A percentile compares a stretch with the other conserved stretches of the same genome.
These are phyloP conservation scores for Collariella sp. DNA, from an alignment of 495 filamentous ascomycete species.

Conservation along the genomic window DNA sequence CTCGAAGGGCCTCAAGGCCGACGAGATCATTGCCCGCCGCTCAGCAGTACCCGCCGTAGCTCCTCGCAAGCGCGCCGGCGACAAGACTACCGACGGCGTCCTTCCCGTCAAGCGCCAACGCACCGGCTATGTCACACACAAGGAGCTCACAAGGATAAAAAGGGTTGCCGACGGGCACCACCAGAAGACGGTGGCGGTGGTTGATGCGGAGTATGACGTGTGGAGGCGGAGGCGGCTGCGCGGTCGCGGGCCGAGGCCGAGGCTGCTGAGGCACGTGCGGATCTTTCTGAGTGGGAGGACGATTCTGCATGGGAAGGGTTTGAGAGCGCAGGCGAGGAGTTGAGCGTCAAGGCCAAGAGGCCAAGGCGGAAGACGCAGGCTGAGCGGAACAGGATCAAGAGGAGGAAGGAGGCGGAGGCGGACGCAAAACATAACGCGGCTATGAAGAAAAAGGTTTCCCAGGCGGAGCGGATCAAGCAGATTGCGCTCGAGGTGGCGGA, in stretches of 20 bases:
- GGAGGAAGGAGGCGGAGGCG: conserved; percentile 78
- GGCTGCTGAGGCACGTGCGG: conserved; percentile 56
- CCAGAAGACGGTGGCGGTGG: conserved; percentile 44
- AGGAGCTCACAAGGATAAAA: conserved; percentile 68
- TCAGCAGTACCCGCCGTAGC: conserved; percentile 72
- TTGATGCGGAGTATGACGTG: conserved; percentile 59
- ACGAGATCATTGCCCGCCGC: conserved; percentile 81
- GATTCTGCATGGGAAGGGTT: conserved; percentile 86
- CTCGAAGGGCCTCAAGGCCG: conserved; percentile 67
- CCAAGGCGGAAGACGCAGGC: conserved; percentile 75
- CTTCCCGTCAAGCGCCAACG: conserved; percentile 63
- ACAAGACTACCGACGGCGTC: conserved; percentile 54
- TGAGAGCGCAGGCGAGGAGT: conserved; percentile 54
- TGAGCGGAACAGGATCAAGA: conserved; percentile 77
- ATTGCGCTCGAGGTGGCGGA: conserved; percentile 47
- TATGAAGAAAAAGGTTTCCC: conserved; percentile 59
- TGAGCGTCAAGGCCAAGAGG: conserved; percentile 59
- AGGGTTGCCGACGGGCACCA: conserved; percentile 67
- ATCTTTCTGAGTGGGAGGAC: conserved; percentile 63
- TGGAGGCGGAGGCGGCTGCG: conserved; percentile 56
- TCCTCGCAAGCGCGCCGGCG: conserved; percentile 60
- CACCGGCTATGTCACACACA: conserved; percentile 66
- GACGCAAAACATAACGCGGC: conserved; percentile 59
- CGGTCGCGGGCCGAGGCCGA: conserved; percentile 52
- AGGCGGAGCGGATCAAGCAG: conserved; percentile 56